Percentiles rank a stretch among this genome's conserved stretches.
These are phyloP conservation scores for Discostella stelligera DNA, from an alignment of 352 stramenopile species.

Conservation along the genomic window DNA sequence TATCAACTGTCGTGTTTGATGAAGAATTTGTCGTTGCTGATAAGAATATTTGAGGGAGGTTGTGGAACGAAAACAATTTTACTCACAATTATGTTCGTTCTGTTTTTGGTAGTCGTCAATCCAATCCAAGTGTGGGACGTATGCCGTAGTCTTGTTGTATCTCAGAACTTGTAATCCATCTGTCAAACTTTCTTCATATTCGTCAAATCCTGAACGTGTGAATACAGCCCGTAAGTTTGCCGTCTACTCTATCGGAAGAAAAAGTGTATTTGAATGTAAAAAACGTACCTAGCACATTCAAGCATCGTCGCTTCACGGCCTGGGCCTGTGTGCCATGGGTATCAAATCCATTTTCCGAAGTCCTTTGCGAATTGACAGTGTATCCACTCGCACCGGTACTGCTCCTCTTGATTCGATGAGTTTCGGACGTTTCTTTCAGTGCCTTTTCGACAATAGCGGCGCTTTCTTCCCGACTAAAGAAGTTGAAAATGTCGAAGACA, in stretches of 20 bases:
- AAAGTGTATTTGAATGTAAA: not conserved
- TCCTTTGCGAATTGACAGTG: constrained; percentile 65
- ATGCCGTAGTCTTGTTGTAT: constrained; percentile 93
- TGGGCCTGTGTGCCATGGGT: constrained; percentile 65
- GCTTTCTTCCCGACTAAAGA: constrained; percentile 64
- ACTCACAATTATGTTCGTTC: constrained; percentile 75
- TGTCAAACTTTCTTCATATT: constrained; percentile 88
- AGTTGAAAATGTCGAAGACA: constrained; percentile 82
- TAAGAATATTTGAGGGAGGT: not conserved
- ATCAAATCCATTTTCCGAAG: constrained; percentile 81
- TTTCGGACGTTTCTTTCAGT: constrained; percentile 59
- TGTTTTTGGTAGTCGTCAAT: constrained; percentile 75
- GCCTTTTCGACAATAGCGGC: constrained; percentile 65
- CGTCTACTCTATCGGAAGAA: not conserved
- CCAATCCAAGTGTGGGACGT: constrained; percentile 93
- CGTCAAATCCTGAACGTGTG: constrained; percentile 87
- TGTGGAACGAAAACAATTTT: constrained; percentile 7
- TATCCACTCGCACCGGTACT: constrained; percentile 60
- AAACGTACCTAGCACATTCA: constrained; percentile 28
- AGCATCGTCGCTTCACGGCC: constrained; percentile 56
- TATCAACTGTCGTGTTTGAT: constrained; percentile 19
- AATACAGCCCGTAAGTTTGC: not conserved
- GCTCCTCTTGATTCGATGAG: constrained; percentile 71
- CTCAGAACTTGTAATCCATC: constrained; percentile 94
- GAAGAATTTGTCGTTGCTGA: not conserved